Conservation (phyloP, 495 filamentous ascomycete species). For the Cercophora sp. region DNA sequence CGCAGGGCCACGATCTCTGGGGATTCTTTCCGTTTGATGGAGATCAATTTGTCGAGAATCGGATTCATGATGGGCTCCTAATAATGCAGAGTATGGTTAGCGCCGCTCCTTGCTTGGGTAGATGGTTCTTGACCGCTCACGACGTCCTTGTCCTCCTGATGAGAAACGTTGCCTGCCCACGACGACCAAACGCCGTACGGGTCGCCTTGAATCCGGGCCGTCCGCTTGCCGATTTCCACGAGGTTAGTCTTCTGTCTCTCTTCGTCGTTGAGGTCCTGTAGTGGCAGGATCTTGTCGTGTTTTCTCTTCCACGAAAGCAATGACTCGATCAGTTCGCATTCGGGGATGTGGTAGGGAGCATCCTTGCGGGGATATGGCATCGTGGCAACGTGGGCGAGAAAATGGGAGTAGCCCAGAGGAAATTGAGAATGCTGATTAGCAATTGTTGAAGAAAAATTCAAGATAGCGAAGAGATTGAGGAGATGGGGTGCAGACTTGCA, state of each 20-base stretch:
- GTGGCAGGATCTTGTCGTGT: neutral
- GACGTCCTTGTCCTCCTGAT: neutral
- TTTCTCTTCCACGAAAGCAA: neutral
- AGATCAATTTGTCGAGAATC: neutral
- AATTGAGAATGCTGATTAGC: no score
- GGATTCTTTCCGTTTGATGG: neutral
- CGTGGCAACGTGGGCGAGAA: neutral
- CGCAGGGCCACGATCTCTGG: neutral
- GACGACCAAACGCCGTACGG: constrained; percentile 2
- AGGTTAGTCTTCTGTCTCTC: neutral
- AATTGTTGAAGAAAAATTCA: no score
- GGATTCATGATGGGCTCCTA: neutral
- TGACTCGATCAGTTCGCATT: neutral
- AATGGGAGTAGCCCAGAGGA: no score
- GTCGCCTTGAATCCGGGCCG: neutral
- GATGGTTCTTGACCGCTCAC: neutral
- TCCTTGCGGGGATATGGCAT: neutral
- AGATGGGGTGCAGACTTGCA: no score
- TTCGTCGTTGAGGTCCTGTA: neutral
- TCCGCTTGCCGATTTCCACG: neutral
- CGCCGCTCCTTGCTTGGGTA: neutral
- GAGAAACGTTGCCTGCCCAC: constrained; percentile 2
- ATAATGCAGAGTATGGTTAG: neutral
- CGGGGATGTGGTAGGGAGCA: neutral
- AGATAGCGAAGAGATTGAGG: no score